These are phyloP conservation scores for Cyberlindnera xylosilytica DNA, from an alignment of 805 yeast species.

Conservation along the genomic window DNA sequence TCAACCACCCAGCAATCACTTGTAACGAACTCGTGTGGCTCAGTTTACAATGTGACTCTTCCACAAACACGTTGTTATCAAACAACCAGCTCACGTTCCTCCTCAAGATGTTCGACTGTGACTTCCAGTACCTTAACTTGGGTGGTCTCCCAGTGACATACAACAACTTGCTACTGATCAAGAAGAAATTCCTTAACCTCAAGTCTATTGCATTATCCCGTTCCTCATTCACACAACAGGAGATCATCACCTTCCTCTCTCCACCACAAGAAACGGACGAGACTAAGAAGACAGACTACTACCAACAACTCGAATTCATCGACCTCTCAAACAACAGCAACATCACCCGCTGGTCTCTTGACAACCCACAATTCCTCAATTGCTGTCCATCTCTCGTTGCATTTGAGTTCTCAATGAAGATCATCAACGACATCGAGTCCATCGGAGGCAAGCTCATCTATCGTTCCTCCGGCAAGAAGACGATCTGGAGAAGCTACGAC, in stretches of 20 bases:
- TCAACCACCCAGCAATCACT: conserved; percentile 63
- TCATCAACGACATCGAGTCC: conserved; percentile 44
- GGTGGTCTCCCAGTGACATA: conserved; percentile 59
- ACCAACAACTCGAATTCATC: conserved; percentile 47
- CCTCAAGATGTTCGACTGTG: conserved; percentile 37
- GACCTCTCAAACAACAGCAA: conserved; percentile 65
- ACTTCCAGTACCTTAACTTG: conserved; percentile 49
- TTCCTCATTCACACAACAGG: conserved; percentile 32
- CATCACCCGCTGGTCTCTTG: conserved; percentile 59
- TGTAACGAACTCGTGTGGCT: conserved; percentile 58
- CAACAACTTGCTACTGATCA: conserved; percentile 36
- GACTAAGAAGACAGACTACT: conserved; percentile 10
- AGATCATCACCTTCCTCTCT: conserved; percentile 31
- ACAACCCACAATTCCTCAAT: conserved; percentile 42
- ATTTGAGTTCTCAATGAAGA: conserved; percentile 62
- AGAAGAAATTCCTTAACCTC: conserved; percentile 36
- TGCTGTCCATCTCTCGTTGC: conserved; percentile 51
- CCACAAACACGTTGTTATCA: conserved; percentile 56
- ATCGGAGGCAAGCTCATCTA: conserved; percentile 26
- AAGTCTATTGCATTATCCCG: conserved; percentile 36
- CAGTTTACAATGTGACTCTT: conserved; percentile 59
- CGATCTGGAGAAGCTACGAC: conserved; percentile 30
- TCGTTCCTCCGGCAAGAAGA: conserved; percentile 21
- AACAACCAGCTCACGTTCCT: conserved; percentile 48
- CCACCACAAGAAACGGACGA: conserved; percentile 23